Base-by-base conservation (phyloP, 768 basidiomycete genomes). In the Pleurotus eryngii region DNA sequence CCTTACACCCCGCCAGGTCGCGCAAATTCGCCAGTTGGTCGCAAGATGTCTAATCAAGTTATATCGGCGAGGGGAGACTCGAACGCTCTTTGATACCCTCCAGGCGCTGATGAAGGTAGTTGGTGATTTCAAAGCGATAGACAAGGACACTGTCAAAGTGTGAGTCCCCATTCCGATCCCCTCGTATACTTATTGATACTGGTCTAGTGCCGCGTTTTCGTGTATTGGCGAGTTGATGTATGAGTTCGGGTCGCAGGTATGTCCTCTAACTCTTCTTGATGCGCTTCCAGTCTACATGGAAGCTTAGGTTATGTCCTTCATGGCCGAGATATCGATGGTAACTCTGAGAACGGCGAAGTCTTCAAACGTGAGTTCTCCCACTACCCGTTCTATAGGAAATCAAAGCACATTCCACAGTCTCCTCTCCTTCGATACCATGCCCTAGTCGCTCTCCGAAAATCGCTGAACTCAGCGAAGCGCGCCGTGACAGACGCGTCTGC, bases 191-290 rank as follows among this genome's bases (percentile, higher is more conserved):
- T 45, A 46, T 61, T 57, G 38, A 40, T 47, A 26, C 38, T 14
- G 8, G 57, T 17, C 64, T 59, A 95, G 92, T 59, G 90, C 93
- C 11, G 86, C 91, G 3, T 86, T 94, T 67, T 91, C 87, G 60
- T 88, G 89, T 59, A 83, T 95, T 20, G 95, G 94, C 3, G 93
- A 96, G 67, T 71, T 98, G 8, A 98, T 98, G 90, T 81, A 75
- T 24, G 76, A 76, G 5, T 91, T 88, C 66, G 96, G 96, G 4
- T 78, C 86, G 5, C 91, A 97, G 75, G 94, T 90, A 67, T 57
- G 86, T 65, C 12, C 15, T 43, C 2, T 49, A 24, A 22, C 26
- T n/a, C 46, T 40, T 55, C 5, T 4, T 26, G 40, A 48, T n/a
- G 35, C 15, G 46, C 53, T 43, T 48, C 7, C n/a, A 18, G 59